Base-by-base conservation (phyloP, 169 alveolate species). In the Plasmodium malariae region DNA sequence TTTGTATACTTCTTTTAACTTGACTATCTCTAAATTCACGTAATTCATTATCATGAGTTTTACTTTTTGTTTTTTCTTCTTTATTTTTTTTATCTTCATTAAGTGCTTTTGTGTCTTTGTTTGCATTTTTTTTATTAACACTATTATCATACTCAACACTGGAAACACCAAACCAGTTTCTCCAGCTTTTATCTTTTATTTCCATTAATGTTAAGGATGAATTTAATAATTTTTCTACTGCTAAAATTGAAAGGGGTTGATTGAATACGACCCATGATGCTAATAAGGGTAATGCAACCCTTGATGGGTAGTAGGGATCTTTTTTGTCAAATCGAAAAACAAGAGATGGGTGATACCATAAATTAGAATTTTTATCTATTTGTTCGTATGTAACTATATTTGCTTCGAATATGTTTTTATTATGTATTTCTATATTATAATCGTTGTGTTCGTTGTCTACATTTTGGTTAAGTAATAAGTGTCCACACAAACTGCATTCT, bases 231-330 rank as follows among this genome's bases (percentile, higher is more conserved):
- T 83, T 93, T 51, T 92, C 93, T 11, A 96, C 89, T 32, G 98
- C 96, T 45, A 87, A 80, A 21, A 95, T 88, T 24, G 98, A 95
- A 21, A 96, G 94, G 9, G 98, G 98, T 86, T 93, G 94, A 68
- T 96, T 96, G 87, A 95, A 96, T 30, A 96, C 96, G 48, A 95
- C 92, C 96, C 98, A 95, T 6, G 98, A 96, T 36, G 97, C 96
- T 48, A 97, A 85, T 9, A 97, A 92, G 12, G 98, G 98, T 80
- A 95, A 74, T 17, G 98, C 97, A 68, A 96, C 97, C 74, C 95
- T 97, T 17, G 96, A 94, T 1, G 97, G 98, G 74, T 96, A 97
- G 80, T 95, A 97, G 4, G 98, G 98, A 26, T 97, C 98, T 45
- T 91, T 92, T 40, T 93, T 89, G 73, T 95, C 97, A 78, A 97